A percentile compares a stretch with the other conserved stretches of the same genome.
These are phyloP conservation scores for Trametes sp. DNA, from an alignment of 1,284 basidiomycete species.

Conservation along the genomic window DNA sequence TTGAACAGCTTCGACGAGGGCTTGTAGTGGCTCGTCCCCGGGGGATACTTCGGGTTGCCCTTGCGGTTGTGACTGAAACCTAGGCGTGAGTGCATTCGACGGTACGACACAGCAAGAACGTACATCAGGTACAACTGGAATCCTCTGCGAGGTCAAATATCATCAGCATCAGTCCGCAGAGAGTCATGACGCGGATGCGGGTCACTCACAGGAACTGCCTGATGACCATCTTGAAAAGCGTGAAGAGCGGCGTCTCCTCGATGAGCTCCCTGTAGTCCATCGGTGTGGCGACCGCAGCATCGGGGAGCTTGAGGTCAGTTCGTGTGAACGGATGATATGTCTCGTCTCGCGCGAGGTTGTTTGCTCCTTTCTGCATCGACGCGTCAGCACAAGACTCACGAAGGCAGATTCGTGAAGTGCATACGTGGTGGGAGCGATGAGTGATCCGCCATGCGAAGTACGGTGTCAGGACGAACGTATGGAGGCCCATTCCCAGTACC, in stretches of 20 bases:
- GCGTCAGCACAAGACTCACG: not conserved
- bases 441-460: conserved; percentile 60
- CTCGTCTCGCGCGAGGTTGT: conserved; percentile 45
- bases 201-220: conserved; percentile 54
- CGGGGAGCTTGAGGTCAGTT: conserved; percentile 42
- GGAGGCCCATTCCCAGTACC: conserved; percentile 40
- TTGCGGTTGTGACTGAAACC: conserved; percentile 42
- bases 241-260: conserved; percentile 66
- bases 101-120: not conserved
- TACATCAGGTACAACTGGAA: conserved; percentile 47
- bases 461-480: conserved; percentile 55
- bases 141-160: conserved; percentile 36
- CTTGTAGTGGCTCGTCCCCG: conserved; percentile 45
- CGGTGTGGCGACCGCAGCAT: conserved; percentile 35
- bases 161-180: too few relatives aligned
- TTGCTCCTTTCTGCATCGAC: conserved; percentile 40
- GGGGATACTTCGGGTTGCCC: conserved; percentile 46
- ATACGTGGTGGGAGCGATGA: conserved; percentile 51
- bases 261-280: conserved; percentile 46
- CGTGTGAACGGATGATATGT: conserved; percentile 45
- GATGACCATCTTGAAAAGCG: conserved; percentile 58
- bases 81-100: not conserved
- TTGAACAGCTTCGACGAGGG: conserved; percentile 44
- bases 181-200: too few relatives aligned
- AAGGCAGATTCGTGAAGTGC: conserved; percentile 1